Evolutionary conservation across 1,139 yeast genomes (phyloP).

Genomic region (Sugiyamaella neomexicana): DNA sequence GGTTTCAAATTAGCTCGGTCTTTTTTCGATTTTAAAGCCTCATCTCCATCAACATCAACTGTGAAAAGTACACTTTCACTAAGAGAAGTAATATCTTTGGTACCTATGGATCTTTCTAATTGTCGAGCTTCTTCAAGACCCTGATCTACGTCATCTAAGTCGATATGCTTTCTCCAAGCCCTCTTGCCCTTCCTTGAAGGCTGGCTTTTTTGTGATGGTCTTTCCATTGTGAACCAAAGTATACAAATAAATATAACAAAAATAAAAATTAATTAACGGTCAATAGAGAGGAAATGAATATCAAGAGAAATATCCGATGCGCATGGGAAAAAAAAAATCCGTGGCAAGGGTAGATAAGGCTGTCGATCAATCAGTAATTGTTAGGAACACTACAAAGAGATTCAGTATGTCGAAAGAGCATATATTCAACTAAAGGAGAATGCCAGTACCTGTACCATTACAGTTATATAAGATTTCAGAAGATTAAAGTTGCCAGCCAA

Average conservation of each 20-base stretch:
- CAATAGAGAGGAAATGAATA: no score
- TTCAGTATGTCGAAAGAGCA: no score
- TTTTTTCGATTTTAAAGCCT: constrained; percentile 37
- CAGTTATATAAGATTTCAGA: no score
- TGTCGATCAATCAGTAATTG: neutral
- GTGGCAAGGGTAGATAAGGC: constrained; percentile 14
- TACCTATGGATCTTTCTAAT: constrained; percentile 64
- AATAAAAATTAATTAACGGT: no score
- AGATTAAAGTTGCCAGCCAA: neutral
- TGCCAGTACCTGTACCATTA: neutral
- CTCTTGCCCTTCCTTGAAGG: constrained; percentile 87
- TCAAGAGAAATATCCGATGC: neutral
- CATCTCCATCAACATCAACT: constrained; percentile 71
- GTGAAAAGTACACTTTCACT: constrained; percentile 54
- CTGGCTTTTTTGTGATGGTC: constrained; percentile 48
- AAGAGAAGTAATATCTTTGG: constrained; percentile 28
- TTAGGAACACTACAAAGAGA: no score
- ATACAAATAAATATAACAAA: neutral
- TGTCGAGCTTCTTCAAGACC: constrained; percentile 71
- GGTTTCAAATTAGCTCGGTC: constrained; percentile 46
- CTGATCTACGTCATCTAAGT: constrained; percentile 71
- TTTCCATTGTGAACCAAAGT: constrained; percentile 21
- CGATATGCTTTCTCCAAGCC: constrained; percentile 96
- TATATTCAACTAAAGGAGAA: neutral
- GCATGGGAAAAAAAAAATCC: constrained; percentile 13